A percentile compares a stretch with the other conserved stretches of the same genome.
phyloP scores from a whole-genome alignment of 345 rosid genomes.

The Lepidium aucheri region DNA sequence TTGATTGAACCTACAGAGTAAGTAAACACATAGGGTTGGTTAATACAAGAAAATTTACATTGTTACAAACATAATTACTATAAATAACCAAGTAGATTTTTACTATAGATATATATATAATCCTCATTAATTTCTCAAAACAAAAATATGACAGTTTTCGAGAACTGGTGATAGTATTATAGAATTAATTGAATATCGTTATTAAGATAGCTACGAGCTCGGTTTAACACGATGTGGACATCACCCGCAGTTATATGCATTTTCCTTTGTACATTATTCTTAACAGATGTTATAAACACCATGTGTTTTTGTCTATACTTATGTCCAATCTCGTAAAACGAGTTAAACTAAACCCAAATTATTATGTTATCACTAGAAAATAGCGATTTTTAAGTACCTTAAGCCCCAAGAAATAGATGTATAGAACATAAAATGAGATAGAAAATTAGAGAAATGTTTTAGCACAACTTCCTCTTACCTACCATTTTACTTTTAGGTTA shows the following conservation, averaged over 20 bases:
- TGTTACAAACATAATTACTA: background rate
- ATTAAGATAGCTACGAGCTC: background rate
- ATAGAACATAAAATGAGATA: background rate
- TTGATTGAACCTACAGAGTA: background rate
- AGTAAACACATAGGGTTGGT: background rate
- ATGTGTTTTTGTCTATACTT: no score
- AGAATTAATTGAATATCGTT: background rate
- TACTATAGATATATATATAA: no score
- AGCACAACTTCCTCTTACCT: slow-evolving; percentile 45
- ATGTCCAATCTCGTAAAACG: background rate
- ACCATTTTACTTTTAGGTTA: slow-evolving; percentile 29
- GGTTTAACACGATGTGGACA: no score
- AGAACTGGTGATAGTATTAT: background rate
- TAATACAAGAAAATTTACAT: background rate
- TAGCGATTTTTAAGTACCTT: background rate
- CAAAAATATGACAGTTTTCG: background rate
- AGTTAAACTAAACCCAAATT: background rate
- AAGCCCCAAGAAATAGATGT: slow-evolving; percentile 15
- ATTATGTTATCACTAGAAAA: background rate
- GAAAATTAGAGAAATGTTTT: background rate
- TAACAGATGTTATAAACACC: no score
- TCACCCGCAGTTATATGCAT: no score
- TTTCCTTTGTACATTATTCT: no score
- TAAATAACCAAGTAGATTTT: no score
- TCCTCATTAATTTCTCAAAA: no score